Conservation (phyloP, 2,329 filamentous ascomycete genomes). For the Botryosphaeria agaves region DNA sequence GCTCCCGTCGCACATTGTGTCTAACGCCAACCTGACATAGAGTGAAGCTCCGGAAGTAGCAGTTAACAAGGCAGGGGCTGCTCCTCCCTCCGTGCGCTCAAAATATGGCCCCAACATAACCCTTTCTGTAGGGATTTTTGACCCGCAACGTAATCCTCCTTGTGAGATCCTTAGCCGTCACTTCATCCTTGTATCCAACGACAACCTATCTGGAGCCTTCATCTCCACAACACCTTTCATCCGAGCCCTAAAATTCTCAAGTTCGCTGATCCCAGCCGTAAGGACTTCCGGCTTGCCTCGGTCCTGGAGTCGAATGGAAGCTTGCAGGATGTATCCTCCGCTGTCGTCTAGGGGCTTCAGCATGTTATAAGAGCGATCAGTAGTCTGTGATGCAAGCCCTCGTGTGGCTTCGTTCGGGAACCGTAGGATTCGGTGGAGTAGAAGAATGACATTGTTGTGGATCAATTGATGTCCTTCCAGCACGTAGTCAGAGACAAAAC, state of each 20-base stretch:
- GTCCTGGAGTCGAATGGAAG: conserved; percentile 38
- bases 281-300: conserved; percentile 35
- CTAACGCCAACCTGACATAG: no score
- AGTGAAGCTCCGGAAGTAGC: no score
- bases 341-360: conserved; percentile 36
- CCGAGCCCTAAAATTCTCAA: conserved; percentile 35
- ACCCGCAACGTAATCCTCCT: no score
- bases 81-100: no score
- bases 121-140: no score
- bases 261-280: conserved; percentile 34
- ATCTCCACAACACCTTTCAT: conserved; percentile 41
- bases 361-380: conserved; percentile 24
- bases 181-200: conserved; percentile 40
- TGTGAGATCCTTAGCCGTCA: no score
- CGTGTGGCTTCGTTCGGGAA: conserved; percentile 21
- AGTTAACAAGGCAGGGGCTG: no score
- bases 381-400: conserved; percentile 13
- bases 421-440: conserved; percentile 36
- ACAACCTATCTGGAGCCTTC: conserved; percentile 37
- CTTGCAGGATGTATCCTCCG: conserved; percentile 40
- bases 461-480: conserved; percentile 40
- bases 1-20: no score
- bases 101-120: no score
- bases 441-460: conserved; percentile 37
- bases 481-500: conserved; percentile 39